A percentile compares a stretch with the other conserved stretches of the same genome.
phyloP scores from a whole-genome alignment of 2,329 filamentous ascomycete species.

The Escovopsis sp. region DNA sequence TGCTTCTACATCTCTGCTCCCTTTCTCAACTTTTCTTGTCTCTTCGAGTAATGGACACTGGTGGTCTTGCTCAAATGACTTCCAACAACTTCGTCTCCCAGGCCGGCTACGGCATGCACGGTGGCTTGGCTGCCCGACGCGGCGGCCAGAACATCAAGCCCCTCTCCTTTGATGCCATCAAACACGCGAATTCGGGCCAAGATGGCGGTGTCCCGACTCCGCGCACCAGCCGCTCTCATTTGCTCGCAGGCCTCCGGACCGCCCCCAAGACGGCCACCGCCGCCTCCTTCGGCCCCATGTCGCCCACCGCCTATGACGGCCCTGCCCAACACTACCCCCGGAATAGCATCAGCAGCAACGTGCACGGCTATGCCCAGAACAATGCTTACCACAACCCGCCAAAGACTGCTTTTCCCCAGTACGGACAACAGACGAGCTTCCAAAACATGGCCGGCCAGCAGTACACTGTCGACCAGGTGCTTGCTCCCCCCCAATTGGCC shows the following conservation, averaged over 20 bases:
- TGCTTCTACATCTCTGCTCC: constrained; percentile 2
- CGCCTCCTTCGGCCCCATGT: constrained; percentile 56
- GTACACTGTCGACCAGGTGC: constrained; percentile 75
- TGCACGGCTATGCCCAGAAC: constrained; percentile 30
- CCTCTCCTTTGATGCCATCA: constrained; percentile 61
- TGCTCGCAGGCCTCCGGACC: constrained; percentile 84
- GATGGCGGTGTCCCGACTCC: constrained; percentile 64
- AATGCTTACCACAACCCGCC: constrained; percentile 33
- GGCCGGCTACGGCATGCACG: constrained; percentile 60
- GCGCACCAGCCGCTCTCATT: constrained; percentile 84
- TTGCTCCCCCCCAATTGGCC: constrained; percentile 70
- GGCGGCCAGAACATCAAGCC: constrained; percentile 84
- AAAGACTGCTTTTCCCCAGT: constrained; percentile 43
- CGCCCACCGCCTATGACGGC: constrained; percentile 28
- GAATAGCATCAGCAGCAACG: constrained; percentile 29
- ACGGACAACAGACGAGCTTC: constrained; percentile 20
- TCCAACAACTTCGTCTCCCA: constrained; percentile 64
- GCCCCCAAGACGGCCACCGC: constrained; percentile 75
- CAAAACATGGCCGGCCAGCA: constrained; percentile 26
- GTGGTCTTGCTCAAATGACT: constrained; percentile 99
- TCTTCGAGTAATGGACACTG: constrained; percentile 66
- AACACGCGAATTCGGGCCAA: constrained; percentile 53
- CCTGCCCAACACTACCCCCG: constrained; percentile 28
- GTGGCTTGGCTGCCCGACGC: constrained; percentile 70
- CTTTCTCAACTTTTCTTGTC: constrained; percentile 6